phyloP scores from a whole-genome alignment of 768 basidiomycete species.

The Phylloporus scabripes region DNA sequence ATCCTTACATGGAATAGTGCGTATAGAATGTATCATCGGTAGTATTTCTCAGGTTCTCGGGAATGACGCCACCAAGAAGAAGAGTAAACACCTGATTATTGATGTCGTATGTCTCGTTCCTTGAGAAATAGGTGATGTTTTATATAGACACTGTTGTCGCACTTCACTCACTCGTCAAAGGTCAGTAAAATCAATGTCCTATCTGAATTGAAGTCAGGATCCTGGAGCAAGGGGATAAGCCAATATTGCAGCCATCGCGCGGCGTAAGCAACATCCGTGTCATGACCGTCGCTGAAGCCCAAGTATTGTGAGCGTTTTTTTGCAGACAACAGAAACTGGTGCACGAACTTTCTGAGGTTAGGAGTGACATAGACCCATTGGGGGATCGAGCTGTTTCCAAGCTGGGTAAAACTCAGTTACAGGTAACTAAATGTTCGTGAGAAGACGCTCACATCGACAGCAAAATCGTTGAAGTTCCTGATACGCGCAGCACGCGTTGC shows the following conservation, averaged over 20 bases:
- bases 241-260: conserved; percentile 44
- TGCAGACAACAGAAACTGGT: not conserved
- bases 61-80: conserved; percentile 42
- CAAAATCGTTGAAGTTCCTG: conserved; percentile 59
- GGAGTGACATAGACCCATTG: conserved; percentile 61
- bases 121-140: conserved; percentile 3
- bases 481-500: conserved; percentile 37
- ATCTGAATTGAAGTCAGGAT: conserved; percentile 48
- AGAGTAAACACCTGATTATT: conserved; percentile 45
- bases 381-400: conserved; percentile 40
- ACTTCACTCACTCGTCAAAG: conserved; percentile 50
- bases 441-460: conserved; percentile 37
- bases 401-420: conserved; percentile 5
- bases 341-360: conserved; percentile 36
- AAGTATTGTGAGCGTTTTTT: not conserved
- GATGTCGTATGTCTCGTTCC: conserved; percentile 24
- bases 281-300: conserved; percentile 48
- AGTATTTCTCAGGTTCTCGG: conserved; percentile 37
- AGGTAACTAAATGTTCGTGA: no score
- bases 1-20: conserved; percentile 43
- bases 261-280: conserved; percentile 48
- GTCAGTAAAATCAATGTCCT: conserved; percentile 54
- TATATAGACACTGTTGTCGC: not conserved
- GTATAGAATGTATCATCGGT: conserved; percentile 50
- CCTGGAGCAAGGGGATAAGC: conserved; percentile 45